Base-by-base conservation (phyloP, 2,329 filamentous ascomycete genomes). In the Pyrenophora seminiperda region DNA sequence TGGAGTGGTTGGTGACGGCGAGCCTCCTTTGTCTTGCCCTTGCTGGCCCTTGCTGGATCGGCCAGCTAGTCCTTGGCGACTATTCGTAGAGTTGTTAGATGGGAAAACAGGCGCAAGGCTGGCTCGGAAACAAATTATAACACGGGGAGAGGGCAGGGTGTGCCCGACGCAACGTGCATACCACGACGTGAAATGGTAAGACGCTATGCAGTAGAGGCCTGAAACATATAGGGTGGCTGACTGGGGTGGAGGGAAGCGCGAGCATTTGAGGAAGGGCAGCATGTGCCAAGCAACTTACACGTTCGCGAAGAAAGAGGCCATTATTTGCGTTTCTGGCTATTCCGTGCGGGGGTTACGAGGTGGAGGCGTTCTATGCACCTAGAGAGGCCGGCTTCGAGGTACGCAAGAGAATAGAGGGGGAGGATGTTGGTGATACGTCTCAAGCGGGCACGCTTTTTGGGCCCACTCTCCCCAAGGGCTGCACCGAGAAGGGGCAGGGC, bases 251-350 rank as follows among this genome's bases (percentile, higher is more conserved):
- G 31, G 54, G 48, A 43, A 40, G 30, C 51, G 50, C 53, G 54
- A 62, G 58, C 62, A 67, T 61, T 61, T 61, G 58, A 61, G 62
- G 57, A 61, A 59, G 63, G 61, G 55, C 56, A 59, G 62, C 61
- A 54, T 55, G 44, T 59, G 69, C 67, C 69, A 71, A 71, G 67
- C 58, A 75, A 50, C 72, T 73, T 60, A 74, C 72, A 74, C 70
- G 60, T 69, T 73, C 64, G 70, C 72, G 66, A 75, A 75, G 61
- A 75, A 75, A 50, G 71, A 73, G 56, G 72, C 66, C 72, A 73
- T 73, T 48, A 44, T 64, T 39, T 55, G 56, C 52, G 43, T 24
- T 41, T 47, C 40, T 18, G 38, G 38, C 27, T 52, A 41, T 47
- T 41, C 41, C 37, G 54, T 53, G 52, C 42, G 11, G 30, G 34